Evolutionary conservation across 257 asterid species (phyloP).

Genomic region (Ilex aquifolium): DNA sequence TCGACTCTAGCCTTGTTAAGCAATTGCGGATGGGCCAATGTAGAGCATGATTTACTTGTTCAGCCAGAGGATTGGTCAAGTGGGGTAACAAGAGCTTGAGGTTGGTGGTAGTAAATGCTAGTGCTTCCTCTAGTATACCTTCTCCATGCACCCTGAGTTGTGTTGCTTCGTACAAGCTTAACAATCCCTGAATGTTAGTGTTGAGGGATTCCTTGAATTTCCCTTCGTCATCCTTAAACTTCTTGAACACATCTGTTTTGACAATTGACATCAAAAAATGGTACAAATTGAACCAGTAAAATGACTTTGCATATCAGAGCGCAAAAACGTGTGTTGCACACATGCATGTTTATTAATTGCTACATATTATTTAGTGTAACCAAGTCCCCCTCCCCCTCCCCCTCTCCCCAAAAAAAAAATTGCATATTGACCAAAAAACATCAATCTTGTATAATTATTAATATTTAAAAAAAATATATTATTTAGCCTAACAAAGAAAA

Average conservation of each 20-base stretch:
- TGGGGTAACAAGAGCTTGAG: background rate
- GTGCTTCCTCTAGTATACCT: slow-evolving; percentile 11
- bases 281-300: background rate
- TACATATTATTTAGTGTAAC: no score
- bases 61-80: background rate
- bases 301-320: background rate
- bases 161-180: slow-evolving; percentile 34
- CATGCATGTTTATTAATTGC: no score
- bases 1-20: background rate
- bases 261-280: background rate
- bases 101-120: background rate
- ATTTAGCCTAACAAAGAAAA: no score
- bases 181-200: slow-evolving; percentile 11
- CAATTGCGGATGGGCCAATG: slow-evolving; percentile 1
- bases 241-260: slow-evolving; percentile 20
- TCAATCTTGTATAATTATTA: no score
- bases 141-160: slow-evolving; percentile 13
- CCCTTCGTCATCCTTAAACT: slow-evolving; percentile 16
- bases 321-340: no score
- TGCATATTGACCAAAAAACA: background rate
- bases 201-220: slow-evolving; percentile 5
- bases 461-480: no score
- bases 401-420: background rate
- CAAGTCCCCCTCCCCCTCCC: no score
- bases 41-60: background rate